A percentile compares a stretch with the other conserved stretches of the same genome.
Conservation (phyloP, 495 filamentous ascomycete species). For the Annulohypoxylon maeteangense region DNA sequence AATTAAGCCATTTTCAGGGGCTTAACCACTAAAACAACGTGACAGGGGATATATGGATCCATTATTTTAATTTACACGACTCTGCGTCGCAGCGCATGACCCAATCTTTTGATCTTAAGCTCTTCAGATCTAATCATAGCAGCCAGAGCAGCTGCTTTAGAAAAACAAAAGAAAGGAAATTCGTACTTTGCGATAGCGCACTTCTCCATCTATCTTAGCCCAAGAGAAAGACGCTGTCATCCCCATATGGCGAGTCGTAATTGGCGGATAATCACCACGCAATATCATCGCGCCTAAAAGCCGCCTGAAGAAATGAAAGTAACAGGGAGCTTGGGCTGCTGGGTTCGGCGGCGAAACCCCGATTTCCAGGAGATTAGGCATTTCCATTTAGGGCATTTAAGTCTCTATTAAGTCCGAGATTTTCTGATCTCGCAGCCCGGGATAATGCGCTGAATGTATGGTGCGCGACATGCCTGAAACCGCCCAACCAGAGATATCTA, state of each 20-base stretch:
- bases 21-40: too few species aligned
- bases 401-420: not conserved
- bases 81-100: too few species aligned
- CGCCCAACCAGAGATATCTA: too few species aligned
- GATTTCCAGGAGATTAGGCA: not conserved
- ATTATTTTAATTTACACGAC: too few species aligned
- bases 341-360: not conserved
- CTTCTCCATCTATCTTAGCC: not conserved
- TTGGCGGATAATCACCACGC: too few species aligned
- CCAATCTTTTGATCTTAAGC: too few species aligned
- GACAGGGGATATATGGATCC: too few species aligned
- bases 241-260: constrained; percentile 4
- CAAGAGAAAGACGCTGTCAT: constrained; percentile 7
- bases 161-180: too few species aligned
- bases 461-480: too few species aligned
- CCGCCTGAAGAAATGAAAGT: not conserved
- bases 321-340: not conserved
- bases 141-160: not conserved
- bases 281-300: too few species aligned
- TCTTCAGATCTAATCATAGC: not conserved
- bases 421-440: not conserved
- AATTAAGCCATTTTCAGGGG: too few species aligned
- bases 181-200: not conserved
- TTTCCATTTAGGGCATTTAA: not conserved
- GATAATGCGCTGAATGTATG: not conserved